Evolutionary conservation across 768 basidiomycete genomes (phyloP), one percentile per base, ranked within the genome.

Genomic region (Mycena vitilis): DNA sequence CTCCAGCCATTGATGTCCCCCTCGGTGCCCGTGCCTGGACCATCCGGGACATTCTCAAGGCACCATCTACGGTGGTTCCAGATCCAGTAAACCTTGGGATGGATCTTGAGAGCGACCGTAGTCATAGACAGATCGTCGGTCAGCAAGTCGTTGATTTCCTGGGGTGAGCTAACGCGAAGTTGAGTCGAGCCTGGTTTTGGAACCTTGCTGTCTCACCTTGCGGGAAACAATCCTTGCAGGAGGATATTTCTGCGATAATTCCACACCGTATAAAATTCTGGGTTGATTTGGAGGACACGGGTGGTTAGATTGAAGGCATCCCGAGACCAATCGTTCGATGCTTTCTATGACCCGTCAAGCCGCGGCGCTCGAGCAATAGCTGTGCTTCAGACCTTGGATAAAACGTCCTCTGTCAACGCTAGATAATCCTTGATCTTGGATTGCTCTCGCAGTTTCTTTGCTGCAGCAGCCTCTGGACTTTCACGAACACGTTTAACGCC

Each of bases 61-160:
- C 96, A 96, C 98, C 98, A 99, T 73, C 91, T 84, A 45, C 98
- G 89, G 74, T 99, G 96, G 76, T 96, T 98, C 98, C 98, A 99
- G 73, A 99, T 95, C 91, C 94, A 95, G 77, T 99, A 99, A 22
- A 98, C 91, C 77, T 99, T 99, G 16, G 98, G 98, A 75, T 96
- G 89, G 11, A 86, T 83, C 74, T 93, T 92, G 51, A 99, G 86
- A 8, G 92, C 90, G 5, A 84, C 80, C 76, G 91, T 94, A 0
- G 96, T 98, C 82, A 96, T 86, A 2, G 85, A 80, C 36, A 99
- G 81, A 65, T 99, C 98, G 47, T 87, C 83, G 3, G 87, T 80
- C 6, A 99, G 86, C 20, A 91, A 56, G 12, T 84, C 77, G 59
- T 95, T 90, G 42, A 89, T 82, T 52, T 89, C 84, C 63, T 88